phyloP scores from a whole-genome alignment of 1,139 yeast genomes.

The Yamadazyma dushanensis region DNA sequence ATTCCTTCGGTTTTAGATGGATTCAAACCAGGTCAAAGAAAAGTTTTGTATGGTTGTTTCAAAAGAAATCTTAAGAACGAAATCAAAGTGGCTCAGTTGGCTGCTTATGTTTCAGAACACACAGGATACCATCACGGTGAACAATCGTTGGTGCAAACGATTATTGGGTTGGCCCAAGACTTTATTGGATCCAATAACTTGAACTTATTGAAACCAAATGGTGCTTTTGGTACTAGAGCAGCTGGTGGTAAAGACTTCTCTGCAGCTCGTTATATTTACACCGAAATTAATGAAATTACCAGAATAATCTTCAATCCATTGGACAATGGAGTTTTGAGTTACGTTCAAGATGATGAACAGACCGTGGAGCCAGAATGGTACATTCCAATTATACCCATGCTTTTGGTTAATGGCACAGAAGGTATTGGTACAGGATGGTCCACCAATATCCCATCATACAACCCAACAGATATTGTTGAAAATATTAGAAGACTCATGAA shows the following conservation, averaged over 20 bases:
- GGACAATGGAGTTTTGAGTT: slow-evolving; percentile 77
- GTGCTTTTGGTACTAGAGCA: slow-evolving; percentile 96
- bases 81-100: slow-evolving; percentile 87
- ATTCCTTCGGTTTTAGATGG: slow-evolving; percentile 96
- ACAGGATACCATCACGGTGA: slow-evolving; percentile 98
- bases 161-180: slow-evolving; percentile 92
- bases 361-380: slow-evolving; percentile 97
- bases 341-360: slow-evolving; percentile 89
- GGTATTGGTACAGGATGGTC: slow-evolving; percentile 99
- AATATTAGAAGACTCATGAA: slow-evolving; percentile 75
- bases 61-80: slow-evolving; percentile 76
- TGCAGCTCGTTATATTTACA: slow-evolving; percentile 96
- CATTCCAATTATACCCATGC: slow-evolving; percentile 88
- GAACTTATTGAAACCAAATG: slow-evolving; percentile 83
- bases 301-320: slow-evolving; percentile 72
- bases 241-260: slow-evolving; percentile 98
- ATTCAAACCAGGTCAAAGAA: slow-evolving; percentile 95
- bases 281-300: slow-evolving; percentile 78
- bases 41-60: slow-evolving; percentile 85
- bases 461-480: slow-evolving; percentile 78
- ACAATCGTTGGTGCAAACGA: slow-evolving; percentile 80
- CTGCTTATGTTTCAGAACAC: slow-evolving; percentile 85
- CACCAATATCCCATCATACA: slow-evolving; percentile 85
- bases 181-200: slow-evolving; percentile 92
- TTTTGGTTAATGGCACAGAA: slow-evolving; percentile 92